Base-by-base conservation (phyloP, 495 filamentous ascomycete genomes). In the Neurospora sp. region DNA sequence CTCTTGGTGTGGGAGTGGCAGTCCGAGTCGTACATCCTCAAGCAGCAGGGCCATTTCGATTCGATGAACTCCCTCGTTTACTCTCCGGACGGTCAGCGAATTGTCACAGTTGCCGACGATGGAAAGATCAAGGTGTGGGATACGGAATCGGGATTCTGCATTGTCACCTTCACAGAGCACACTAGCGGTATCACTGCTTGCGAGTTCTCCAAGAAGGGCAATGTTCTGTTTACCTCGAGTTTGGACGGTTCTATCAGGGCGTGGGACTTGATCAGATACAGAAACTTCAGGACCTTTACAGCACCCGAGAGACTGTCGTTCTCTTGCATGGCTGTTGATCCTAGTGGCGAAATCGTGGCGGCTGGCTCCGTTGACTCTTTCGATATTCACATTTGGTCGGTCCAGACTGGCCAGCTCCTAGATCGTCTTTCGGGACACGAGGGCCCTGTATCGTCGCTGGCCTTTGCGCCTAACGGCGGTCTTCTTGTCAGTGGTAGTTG, bases 81-180 rank as follows among this genome's bases (percentile, higher is more conserved):
- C 81, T 96, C 96, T 6, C 94, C 95, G 0, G 95, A 98, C 76
- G 94, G 96, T 9, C 92, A 96, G 77, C 90, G 92, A 38, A 91
- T 99, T 74, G 90, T 98, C 71, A 99, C 96, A 0, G 89, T 93
- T 4, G 92, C 95, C 20, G 96, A 99, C 76, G 96, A 99, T 80
- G 96, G 96, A 40, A 98, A 97, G 82, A 91, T 98, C 81, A 99
- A 99, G 81, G 92, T 99, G 40, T 99, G 96, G 96, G 96, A 99
- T 78, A 90, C 94, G 69, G 91, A 92, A 73, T 97, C 96, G 9
- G 96, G 96, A 9, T 99, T 99, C 84, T 98, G 96, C 78, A 92
- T 98, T 71, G 94, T 98, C 16, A 98, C 96, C 1, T 99, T 99
- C 75, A 98, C 95, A 2, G 96, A 99, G 80, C 96, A 99, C 82